These are phyloP conservation scores for Leishmania braziliensis DNA, from an alignment of 208 protist genomes.

Conservation along the genomic window DNA sequence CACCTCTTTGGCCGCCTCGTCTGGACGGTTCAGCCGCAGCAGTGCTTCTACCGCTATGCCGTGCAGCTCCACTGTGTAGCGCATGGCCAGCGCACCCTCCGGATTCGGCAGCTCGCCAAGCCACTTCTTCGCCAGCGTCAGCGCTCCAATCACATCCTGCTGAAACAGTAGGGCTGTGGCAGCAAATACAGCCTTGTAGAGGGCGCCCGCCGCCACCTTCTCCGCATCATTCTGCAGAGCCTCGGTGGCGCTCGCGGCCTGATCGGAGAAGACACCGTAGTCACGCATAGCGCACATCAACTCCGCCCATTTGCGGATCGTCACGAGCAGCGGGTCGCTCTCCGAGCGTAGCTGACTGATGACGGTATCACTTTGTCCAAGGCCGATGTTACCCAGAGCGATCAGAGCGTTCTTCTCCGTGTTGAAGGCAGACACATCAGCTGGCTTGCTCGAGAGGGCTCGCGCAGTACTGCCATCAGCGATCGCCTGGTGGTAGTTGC, in stretches of 20 bases:
- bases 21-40: constrained; percentile 70
- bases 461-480: constrained; percentile 58
- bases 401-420: constrained; percentile 68
- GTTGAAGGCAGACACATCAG: constrained; percentile 65
- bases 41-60: constrained; percentile 66
- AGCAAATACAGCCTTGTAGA: constrained; percentile 57
- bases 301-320: constrained; percentile 59
- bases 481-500: constrained; percentile 87
- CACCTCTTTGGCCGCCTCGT: constrained; percentile 74
- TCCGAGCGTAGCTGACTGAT: constrained; percentile 55
- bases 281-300: constrained; percentile 42
- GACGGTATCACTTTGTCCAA: constrained; percentile 75
- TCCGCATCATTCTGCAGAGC: constrained; percentile 39
- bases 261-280: constrained; percentile 11
- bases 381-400: constrained; percentile 72
- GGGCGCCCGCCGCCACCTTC: constrained; percentile 26
- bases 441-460: constrained; percentile 39
- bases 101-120: constrained; percentile 45
- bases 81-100: constrained; percentile 21
- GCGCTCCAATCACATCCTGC: constrained; percentile 40
- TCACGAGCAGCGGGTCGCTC: constrained; percentile 51
- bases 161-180: constrained; percentile 50
- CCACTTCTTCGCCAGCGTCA: constrained; percentile 69
- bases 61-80: constrained; percentile 61
- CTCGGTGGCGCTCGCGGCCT: constrained; percentile 21